These are phyloP conservation scores for Tetradesmus lagerheimii DNA, from an alignment of 139 green algal species.

Conservation along the genomic window DNA sequence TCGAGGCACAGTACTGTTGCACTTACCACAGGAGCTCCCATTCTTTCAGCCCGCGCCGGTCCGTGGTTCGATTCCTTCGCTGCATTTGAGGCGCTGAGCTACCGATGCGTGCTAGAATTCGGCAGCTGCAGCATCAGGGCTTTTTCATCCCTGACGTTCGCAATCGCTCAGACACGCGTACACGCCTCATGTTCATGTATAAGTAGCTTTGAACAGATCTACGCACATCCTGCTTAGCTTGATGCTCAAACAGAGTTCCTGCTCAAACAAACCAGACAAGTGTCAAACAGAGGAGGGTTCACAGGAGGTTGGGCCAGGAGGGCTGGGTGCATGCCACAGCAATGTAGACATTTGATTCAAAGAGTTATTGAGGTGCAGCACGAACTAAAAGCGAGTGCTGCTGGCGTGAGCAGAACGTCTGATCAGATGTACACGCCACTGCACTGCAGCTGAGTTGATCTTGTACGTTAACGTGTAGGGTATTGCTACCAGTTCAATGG, in stretches of 20 bases:
- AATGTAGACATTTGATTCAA: not conserved
- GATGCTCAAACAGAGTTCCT: too few relatives aligned
- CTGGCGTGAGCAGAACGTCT: not conserved
- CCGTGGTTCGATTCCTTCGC: not conserved
- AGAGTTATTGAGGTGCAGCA: not conserved
- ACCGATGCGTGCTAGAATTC: too few relatives aligned
- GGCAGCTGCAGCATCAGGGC: not conserved
- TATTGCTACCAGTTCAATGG: not conserved
- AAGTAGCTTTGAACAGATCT: too few relatives aligned
- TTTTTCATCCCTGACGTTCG: not conserved
- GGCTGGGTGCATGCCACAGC: too few relatives aligned
- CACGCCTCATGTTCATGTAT: not conserved
- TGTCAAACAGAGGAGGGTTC: not conserved
- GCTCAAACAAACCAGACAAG: not conserved
- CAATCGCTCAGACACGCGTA: not conserved
- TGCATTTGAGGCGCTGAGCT: not conserved
- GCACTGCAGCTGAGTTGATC: not conserved
- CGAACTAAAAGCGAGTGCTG: not conserved
- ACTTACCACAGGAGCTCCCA: constrained; percentile 4
- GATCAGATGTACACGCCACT: not conserved
- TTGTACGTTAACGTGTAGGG: not conserved
- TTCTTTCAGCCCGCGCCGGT: not conserved
- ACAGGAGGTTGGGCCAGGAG: not conserved
- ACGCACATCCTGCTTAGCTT: too few relatives aligned
- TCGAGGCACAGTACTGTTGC: not conserved